Evolutionary conservation across 108 stramenopile genomes (phyloP), one percentile per base, ranked within the genome.

Genomic region (Skeletonema menzelii): DNA sequence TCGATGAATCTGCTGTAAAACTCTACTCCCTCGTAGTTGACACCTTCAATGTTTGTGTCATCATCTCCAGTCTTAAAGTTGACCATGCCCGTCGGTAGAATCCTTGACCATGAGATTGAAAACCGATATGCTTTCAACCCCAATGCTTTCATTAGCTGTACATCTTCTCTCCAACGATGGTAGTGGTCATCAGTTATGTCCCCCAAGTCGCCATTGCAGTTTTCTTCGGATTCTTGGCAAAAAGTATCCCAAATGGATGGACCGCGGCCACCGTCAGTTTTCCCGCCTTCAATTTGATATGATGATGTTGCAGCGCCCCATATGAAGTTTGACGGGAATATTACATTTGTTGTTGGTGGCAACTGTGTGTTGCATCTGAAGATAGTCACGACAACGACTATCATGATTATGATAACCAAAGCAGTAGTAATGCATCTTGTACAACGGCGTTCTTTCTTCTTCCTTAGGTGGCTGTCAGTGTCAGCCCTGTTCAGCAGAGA

Each of bases 181-280:
- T 97, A 98, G 56, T 92, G 92, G 78, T 98, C 97, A 79, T 86
- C 89, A 0, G 96, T 93, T 3, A 96, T 81, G 55, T 94, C 85
- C 4, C 93, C 97, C 8, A 63, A 86, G 61, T 91, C 91, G n/a
- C 82, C 84, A 75, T 94, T 82, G 22, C 70, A 59, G 26, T 94
- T 84, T 10, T 75, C 82, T 31, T 63, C 49, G 5, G 65, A 68
- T 71, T 64, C 27, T 37, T 71, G 17, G 32, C 87, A 86, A 70
- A 86, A 98, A 5, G 82, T 82, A 82, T 98, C 98, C 98, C 98
- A 98, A 53, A 97, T 96, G 5, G 92, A 84, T n/a, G 63, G 34
- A 2, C 96, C 96, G 8, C 94, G 73, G 15, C 95, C 95, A 30
- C 84, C 97, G 42, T 83, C 88, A 27, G 87, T 42, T 5, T 75